These are phyloP conservation scores for Penicillium sclerotiorum DNA, from an alignment of 2,329 filamentous ascomycete species.

Conservation along the genomic window DNA sequence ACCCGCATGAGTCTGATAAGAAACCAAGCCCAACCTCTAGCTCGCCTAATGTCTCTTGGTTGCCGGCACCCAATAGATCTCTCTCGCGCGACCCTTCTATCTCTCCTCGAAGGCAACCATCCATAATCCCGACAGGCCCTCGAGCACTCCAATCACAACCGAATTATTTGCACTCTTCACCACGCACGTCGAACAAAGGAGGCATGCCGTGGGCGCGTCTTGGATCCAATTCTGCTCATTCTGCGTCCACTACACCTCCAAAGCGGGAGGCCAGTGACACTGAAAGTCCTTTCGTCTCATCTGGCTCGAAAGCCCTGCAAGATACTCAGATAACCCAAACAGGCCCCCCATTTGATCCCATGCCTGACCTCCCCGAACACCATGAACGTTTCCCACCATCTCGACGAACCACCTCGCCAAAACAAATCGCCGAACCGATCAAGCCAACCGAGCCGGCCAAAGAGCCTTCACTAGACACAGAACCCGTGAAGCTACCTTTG, in stretches of 20 bases:
- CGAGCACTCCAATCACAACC: conserved; percentile 42
- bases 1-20: conserved; percentile 18
- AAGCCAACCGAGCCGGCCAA: too few relatives aligned
- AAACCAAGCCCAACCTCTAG: conserved; percentile 23
- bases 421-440: too few relatives aligned
- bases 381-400: too few relatives aligned
- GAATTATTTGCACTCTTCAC: conserved; percentile 27
- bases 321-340: too few relatives aligned
- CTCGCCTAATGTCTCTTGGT: conserved; percentile 31
- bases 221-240: conserved; percentile 33
- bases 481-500: too few relatives aligned
- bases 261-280: conserved; percentile 38
- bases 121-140: conserved; percentile 45
- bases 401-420: too few relatives aligned
- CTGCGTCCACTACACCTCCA: conserved; percentile 19
- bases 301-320: too few relatives aligned
- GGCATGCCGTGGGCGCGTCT: conserved; percentile 45
- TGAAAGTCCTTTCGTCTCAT: too few relatives aligned
- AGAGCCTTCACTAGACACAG: too few relatives aligned
- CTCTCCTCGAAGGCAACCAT: conserved; percentile 40
- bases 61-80: conserved; percentile 28
- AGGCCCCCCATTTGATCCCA: too few relatives aligned
- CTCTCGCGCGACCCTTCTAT: conserved; percentile 37
- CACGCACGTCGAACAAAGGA: conserved; percentile 36
- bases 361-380: too few relatives aligned